A percentile compares a stretch with the other conserved stretches of the same genome.
Conservation (phyloP, 2,329 filamentous ascomycete genomes). For the Paraconiothyrium brasiliense region DNA sequence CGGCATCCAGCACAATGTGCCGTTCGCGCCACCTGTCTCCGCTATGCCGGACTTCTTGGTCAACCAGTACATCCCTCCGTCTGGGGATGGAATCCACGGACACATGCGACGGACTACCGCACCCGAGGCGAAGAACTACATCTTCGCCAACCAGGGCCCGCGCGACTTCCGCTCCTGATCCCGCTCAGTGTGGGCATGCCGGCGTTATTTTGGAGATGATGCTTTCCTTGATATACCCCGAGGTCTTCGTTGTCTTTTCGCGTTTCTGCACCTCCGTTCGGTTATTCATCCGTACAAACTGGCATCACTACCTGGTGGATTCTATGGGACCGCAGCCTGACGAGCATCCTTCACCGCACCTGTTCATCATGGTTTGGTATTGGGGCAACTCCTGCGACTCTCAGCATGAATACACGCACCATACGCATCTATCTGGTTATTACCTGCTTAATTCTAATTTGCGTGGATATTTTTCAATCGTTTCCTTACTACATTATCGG, state of each 20-base stretch:
- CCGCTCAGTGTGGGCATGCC: not conserved
- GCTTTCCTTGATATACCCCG: conserved; percentile 16
- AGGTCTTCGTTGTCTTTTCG: not conserved
- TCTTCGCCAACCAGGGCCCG: conserved; percentile 59
- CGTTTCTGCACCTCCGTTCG: conserved; percentile 1
- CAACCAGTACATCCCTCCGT: conserved; percentile 58
- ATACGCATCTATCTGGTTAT: conserved; percentile 10
- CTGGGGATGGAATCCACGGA: conserved; percentile 44
- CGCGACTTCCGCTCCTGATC: conserved; percentile 48
- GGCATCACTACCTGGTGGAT: conserved; percentile 6
- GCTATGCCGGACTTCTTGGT: conserved; percentile 53
- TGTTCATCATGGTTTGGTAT: conserved; percentile 9
- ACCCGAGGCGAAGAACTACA: conserved; percentile 56
- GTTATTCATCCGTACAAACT: not conserved
- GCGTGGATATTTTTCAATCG: not conserved
- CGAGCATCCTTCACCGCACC: not conserved
- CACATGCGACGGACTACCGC: conserved; percentile 40
- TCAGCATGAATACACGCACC: conserved; percentile 6
- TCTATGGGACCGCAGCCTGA: not conserved
- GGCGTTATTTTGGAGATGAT: conserved; percentile 16
- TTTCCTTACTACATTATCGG: conserved; percentile 8
- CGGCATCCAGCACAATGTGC: conserved; percentile 45
- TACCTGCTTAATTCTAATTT: conserved; percentile 14
- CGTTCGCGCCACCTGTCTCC: conserved; percentile 42
- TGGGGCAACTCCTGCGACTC: not conserved